Conservation (phyloP, 2,329 filamentous ascomycete species). For the Mariannaea sp. region DNA sequence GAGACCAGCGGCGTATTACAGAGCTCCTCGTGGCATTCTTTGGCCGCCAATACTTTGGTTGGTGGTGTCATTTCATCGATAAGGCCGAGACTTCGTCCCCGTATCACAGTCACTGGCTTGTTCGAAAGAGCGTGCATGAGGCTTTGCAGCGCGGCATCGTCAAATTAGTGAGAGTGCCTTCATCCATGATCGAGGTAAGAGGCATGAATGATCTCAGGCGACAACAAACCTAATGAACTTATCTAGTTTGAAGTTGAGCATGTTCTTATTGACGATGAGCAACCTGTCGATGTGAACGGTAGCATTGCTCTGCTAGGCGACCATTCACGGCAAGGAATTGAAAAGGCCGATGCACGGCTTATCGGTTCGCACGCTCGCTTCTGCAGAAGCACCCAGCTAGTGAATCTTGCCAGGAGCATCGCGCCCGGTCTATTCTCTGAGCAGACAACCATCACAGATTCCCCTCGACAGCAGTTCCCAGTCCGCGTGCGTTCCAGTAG, state of each 20-base stretch:
- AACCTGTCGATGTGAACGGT: neutral
- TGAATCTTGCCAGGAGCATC: neutral
- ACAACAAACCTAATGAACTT: neutral
- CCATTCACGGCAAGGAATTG: neutral
- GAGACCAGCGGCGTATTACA: neutral
- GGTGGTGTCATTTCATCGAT: neutral
- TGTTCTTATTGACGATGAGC: neutral
- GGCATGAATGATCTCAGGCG: neutral
- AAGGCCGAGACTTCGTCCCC: neutral
- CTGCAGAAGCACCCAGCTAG: neutral
- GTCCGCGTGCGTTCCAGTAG: neutral
- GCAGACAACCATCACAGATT: neutral
- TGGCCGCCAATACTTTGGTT: neutral
- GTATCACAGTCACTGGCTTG: neutral
- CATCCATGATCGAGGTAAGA: constrained; percentile 1
- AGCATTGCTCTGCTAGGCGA: neutral
- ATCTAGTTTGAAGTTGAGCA: neutral
- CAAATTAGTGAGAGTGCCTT: neutral
- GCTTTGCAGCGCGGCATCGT: neutral
- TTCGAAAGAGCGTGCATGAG: neutral
- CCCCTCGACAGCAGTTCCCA: neutral
- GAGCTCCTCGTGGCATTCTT: neutral
- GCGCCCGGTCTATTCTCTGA: neutral
- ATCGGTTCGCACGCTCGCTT: neutral
- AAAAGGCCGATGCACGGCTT: neutral